Base-by-base conservation (phyloP, 2,329 filamentous ascomycete genomes). In the Penicillium expansum region DNA sequence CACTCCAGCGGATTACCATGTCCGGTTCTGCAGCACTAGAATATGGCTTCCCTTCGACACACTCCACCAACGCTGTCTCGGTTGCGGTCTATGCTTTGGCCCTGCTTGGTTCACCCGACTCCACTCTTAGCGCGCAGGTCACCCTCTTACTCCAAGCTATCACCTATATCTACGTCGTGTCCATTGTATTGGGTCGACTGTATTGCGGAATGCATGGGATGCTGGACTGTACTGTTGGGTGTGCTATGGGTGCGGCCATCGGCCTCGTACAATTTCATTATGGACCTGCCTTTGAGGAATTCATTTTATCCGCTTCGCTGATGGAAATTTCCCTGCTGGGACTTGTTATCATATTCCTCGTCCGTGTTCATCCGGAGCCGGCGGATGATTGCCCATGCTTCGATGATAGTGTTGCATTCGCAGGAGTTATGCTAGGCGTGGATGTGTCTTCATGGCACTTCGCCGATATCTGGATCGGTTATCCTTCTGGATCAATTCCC, bases 201-300 rank as follows among this genome's bases (percentile, higher is more conserved):
- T 97, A 99, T 78, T 99, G 94, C 71, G 94, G 94, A 59, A 99
- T 99, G 94, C 94, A 99, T 76, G 94, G 94, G 11, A 96, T 97
- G 76, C 81, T 94, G 42, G 94, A 99, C 74, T 92, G 97, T 24
- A 76, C 94, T 14, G 75, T 94, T 55, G 94, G 94, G 7, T 91
- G 88, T 53, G 67, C 86, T 14, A 81, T 97, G 55, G 94, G 94
- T 32, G 88, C 86, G 11, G 75, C 83, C 6, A 80, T 89, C 35
- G 83, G 83, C 2, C 73, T 80, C 20, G 67, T 82, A 20, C 83
- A 87, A 65, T 82, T 83, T 58, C 62, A 75, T 7, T 84, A 77
- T 55, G 84, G 84, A 20, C 74, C 81, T 24, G 71, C 77, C 3
- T 82, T 95, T 57, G 90, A 96, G 63, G 76, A 81, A 18, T 93